Evolutionary conservation across 2,329 filamentous ascomycete species (phyloP).

Genomic region (Diaporthe sp.): DNA sequence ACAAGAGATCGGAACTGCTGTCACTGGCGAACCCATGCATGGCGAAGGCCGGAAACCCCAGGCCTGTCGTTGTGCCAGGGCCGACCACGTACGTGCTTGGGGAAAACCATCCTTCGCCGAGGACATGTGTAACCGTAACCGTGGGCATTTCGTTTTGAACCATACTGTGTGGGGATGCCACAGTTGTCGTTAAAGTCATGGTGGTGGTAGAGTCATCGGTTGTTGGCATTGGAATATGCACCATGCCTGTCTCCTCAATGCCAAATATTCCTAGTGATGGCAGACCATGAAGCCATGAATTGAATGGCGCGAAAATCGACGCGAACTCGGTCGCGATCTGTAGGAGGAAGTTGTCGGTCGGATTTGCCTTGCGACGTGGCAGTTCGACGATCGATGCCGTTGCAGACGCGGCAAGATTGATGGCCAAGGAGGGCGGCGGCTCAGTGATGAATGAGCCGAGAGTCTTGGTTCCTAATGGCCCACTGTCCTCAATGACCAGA

Average conservation of each 20-base stretch:
- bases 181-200: conserved; percentile 12
- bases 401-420: conserved; percentile 40
- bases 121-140: conserved; percentile 40
- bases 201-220: not conserved
- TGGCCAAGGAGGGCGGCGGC: conserved; percentile 41
- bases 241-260: conserved; percentile 35
- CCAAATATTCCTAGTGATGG: conserved; percentile 33
- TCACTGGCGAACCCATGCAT: not conserved
- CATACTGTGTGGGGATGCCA: conserved; percentile 7
- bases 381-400: conserved; percentile 34
- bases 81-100: conserved; percentile 39
- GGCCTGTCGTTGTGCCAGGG: conserved; percentile 26
- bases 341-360: conserved; percentile 39
- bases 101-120: conserved; percentile 41
- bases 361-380: conserved; percentile 40
- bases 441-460: conserved; percentile 44
- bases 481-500: conserved; percentile 43
- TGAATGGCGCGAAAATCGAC: conserved; percentile 33
- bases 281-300: conserved; percentile 38
- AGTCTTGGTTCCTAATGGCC: conserved; percentile 42
- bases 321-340: conserved; percentile 41
- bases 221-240: conserved; percentile 28
- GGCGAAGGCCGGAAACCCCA: conserved; percentile 20
- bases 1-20: not conserved
- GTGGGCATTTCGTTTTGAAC: conserved; percentile 33